Evolutionary conservation across 2,329 filamentous ascomycete genomes (phyloP).

Genomic region (Cladobotryum protrusum): DNA sequence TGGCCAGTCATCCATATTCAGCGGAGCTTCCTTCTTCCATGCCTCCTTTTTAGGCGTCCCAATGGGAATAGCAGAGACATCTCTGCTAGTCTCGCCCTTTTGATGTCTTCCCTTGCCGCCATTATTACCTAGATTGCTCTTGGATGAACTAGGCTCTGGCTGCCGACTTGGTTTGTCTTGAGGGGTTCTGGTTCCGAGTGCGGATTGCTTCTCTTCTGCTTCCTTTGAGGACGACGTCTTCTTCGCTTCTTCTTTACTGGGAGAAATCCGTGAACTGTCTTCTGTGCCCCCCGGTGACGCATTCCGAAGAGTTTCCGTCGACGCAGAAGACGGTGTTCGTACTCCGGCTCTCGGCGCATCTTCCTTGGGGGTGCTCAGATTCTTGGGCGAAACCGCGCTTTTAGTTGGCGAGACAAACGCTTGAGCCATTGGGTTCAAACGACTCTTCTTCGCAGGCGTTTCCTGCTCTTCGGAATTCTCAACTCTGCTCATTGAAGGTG

Average conservation of each 20-base stretch:
- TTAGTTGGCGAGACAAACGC: constrained; percentile 9
- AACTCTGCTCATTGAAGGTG: not conserved
- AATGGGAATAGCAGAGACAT: not conserved
- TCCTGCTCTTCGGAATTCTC: not conserved
- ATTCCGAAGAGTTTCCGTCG: not conserved
- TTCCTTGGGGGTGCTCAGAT: not conserved
- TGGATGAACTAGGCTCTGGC: not conserved
- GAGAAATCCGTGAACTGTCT: not conserved
- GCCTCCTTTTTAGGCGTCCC: not conserved
- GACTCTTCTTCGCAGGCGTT: constrained; percentile 2
- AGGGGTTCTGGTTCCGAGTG: not conserved
- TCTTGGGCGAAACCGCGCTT: not conserved
- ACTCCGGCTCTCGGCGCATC: not conserved
- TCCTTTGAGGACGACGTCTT: not conserved
- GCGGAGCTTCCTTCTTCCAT: not conserved
- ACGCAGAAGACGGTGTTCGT: not conserved
- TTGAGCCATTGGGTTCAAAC: constrained; percentile 10
- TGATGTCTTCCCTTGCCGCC: constrained; percentile 1
- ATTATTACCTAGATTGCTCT: not conserved
- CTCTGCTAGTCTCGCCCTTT: not conserved
- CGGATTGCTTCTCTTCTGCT: not conserved
- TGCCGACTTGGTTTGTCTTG: not conserved
- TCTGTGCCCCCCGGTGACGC: not conserved
- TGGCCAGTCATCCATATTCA: constrained; percentile 21
- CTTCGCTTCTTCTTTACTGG: not conserved